Percentiles rank a stretch among this genome's conserved stretches.
Evolutionary conservation across 768 basidiomycete genomes (phyloP).

Genomic region (Lenzites betulinus): DNA sequence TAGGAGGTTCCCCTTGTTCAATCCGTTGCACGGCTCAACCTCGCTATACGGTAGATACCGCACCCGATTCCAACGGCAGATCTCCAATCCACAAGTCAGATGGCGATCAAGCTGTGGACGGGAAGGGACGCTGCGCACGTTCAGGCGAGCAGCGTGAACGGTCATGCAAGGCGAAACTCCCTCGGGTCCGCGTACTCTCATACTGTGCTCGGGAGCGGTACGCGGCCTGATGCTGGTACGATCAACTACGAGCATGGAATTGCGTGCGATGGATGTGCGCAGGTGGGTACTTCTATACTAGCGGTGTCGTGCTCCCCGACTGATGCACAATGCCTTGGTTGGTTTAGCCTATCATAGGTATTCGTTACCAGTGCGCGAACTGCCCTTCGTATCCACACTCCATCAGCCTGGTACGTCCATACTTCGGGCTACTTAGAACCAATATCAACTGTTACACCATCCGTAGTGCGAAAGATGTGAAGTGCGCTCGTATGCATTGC

Average conservation of each 20-base stretch:
- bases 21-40: not conserved
- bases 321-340: not conserved
- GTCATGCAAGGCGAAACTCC: slow-evolving; percentile 55
- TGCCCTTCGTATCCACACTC: slow-evolving; percentile 74
- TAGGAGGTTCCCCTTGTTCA: slow-evolving; percentile 30
- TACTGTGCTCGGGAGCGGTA: slow-evolving; percentile 61
- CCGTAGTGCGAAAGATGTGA: slow-evolving; percentile 84
- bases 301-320: not conserved
- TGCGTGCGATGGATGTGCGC: slow-evolving; percentile 60
- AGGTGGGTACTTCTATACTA: slow-evolving; percentile 38
- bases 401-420: slow-evolving; percentile 68
- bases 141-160: slow-evolving; percentile 40
- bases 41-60: slow-evolving; percentile 63
- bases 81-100: slow-evolving; percentile 73
- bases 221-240: slow-evolving; percentile 3
- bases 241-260: slow-evolving; percentile 55
- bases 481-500: slow-evolving; percentile 69
- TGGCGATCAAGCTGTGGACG: slow-evolving; percentile 76
- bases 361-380: slow-evolving; percentile 87
- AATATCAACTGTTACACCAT: not conserved
- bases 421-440: not conserved
- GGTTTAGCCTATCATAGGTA: slow-evolving; percentile 67
- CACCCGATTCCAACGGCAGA: slow-evolving; percentile 75
- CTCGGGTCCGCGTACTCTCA: slow-evolving; percentile 66
- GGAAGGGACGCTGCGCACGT: slow-evolving; percentile 71